phyloP scores from a whole-genome alignment of 805 yeast genomes.

The Saturnispora quitensis region DNA sequence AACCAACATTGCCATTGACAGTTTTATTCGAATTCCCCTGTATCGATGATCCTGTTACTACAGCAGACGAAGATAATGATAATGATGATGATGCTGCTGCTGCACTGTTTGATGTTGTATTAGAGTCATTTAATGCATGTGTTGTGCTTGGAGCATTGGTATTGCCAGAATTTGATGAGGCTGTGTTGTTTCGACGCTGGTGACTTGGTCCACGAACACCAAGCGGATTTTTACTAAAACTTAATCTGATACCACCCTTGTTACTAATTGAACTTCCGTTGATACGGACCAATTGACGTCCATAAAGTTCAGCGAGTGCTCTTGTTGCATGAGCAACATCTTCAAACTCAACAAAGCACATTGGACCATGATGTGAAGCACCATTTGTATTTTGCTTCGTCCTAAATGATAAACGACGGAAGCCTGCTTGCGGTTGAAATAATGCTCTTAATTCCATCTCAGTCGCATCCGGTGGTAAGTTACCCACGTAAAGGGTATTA shows the following conservation, averaged over 20 bases:
- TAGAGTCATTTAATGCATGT: background rate
- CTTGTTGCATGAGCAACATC: constrained; percentile 90
- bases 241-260: constrained; percentile 90
- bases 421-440: constrained; percentile 85
- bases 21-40: background rate
- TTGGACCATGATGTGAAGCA: constrained; percentile 74
- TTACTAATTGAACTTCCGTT: constrained; percentile 33
- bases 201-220: constrained; percentile 75
- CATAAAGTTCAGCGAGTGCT: constrained; percentile 90
- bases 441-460: constrained; percentile 84
- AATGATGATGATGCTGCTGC: background rate
- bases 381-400: constrained; percentile 43
- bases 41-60: constrained; percentile 6
- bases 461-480: constrained; percentile 93
- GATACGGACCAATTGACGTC: constrained; percentile 79
- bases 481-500: constrained; percentile 93
- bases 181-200: constrained; percentile 20
- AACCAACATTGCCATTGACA: background rate
- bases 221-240: constrained; percentile 92
- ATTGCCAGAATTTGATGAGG: background rate
- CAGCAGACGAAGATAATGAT: background rate
- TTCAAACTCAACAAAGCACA: constrained; percentile 99
- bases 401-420: constrained; percentile 84
- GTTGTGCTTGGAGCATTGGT: background rate
- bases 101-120: background rate